Base-by-base conservation (phyloP, 805 yeast species). In the Candida maris region DNA sequence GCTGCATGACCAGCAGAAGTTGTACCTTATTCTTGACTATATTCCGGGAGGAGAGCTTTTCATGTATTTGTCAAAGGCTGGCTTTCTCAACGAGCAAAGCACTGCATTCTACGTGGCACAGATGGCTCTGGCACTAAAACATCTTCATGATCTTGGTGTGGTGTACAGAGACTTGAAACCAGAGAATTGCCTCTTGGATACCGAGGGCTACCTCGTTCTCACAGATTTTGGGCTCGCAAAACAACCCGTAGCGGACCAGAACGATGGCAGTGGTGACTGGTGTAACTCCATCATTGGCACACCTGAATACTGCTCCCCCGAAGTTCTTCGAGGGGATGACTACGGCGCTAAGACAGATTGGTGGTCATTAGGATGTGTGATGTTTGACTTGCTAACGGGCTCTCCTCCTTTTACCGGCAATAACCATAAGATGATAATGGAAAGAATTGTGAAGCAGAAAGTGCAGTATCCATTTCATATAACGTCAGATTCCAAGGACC, bases 41-140 rank as follows among this genome's bases (percentile, higher is more conserved):
- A 79, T 88, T 12, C 91, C 87, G n/a, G 96, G 96, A 5, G 96
- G 96, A 16, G 96, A 87, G 57, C 60, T 87, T 21, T 87, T 74
- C 51, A 75, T 74, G 35, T 83, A 80, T 54, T 57, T 79, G 41
- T 76, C 77, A 3, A 45, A 50, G 30, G 54, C 59, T 19, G 49
- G 61, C 28, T 71, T 70, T 49, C 61, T 70, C 22, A 69, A 57
- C 42, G 93, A 79, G 59, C 73, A 67, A 49, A 72, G 75, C 17
- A 77, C 86, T 2, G 74, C 85, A 1, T 85, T 81, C 50, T 85
- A 86, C 48, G 71, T 81, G 5, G 89, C 94, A 0, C 91, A 87
- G 51, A 81, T 86, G 67, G 77, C 86, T 3, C 68, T 82, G 32
- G 95, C 94, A 0, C 59, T 87, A 35, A 64, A 68, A 21, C 91